A percentile compares a stretch with the other conserved stretches of the same genome.
Evolutionary conservation across 805 yeast genomes (phyloP).

Genomic region (Myxozyma neotropica): DNA sequence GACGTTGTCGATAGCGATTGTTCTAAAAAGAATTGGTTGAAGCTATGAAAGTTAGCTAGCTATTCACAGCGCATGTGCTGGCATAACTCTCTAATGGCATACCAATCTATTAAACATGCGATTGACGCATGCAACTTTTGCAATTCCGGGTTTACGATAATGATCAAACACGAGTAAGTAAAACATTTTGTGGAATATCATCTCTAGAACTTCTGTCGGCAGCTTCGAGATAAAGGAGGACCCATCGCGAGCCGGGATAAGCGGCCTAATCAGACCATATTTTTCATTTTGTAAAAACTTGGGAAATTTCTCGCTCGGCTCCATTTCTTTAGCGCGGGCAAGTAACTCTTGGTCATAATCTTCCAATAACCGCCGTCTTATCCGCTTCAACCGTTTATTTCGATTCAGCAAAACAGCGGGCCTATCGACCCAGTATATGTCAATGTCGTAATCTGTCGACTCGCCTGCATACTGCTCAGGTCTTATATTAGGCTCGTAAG

Average conservation of each 20-base stretch:
- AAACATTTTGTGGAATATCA: constrained; percentile 15
- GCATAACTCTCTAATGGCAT: not conserved
- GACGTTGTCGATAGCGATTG: constrained; percentile 3
- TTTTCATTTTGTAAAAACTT: constrained; percentile 14
- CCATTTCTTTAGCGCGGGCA: not conserved
- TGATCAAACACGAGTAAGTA: constrained; percentile 8
- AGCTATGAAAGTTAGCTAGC: constrained; percentile 6
- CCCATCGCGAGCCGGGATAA: constrained; percentile 25
- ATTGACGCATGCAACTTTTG: constrained; percentile 15
- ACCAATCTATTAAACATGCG: constrained; percentile 5
- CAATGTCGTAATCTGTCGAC: constrained; percentile 24
- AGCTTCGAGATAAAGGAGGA: constrained; percentile 11
- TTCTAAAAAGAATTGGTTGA: constrained; percentile 13
- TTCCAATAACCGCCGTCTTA: constrained; percentile 8
- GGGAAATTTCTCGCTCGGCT: constrained; percentile 9
- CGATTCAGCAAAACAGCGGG: constrained; percentile 11
- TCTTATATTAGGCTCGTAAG: not conserved
- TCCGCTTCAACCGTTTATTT: constrained; percentile 17
- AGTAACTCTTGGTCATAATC: constrained; percentile 7
- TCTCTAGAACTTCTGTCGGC: constrained; percentile 23
- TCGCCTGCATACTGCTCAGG: constrained; percentile 10
- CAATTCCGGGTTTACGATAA: constrained; percentile 15
- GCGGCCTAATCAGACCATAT: constrained; percentile 20
- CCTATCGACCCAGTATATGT: constrained; percentile 17
- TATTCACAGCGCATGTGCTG: not conserved